Conservation (phyloP, 768 basidiomycete species). For the Mycena filopes region DNA sequence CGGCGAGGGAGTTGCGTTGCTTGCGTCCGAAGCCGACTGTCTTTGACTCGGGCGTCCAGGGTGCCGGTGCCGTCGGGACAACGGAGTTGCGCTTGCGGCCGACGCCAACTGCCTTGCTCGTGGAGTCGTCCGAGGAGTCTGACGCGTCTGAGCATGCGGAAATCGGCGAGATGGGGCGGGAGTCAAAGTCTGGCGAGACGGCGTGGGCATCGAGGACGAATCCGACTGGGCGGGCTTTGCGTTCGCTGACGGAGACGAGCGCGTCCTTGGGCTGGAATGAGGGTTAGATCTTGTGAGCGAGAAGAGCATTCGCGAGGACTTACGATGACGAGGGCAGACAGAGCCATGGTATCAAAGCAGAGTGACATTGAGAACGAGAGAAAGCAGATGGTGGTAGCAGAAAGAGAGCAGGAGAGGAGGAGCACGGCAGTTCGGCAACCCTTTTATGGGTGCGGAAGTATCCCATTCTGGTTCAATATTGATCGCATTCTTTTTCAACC, state of each 20-base stretch:
- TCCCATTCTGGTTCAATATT: too few species aligned
- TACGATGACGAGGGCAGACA: conserved; percentile 11
- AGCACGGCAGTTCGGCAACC: not conserved
- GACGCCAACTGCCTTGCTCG: conserved; percentile 11
- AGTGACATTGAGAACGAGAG: not conserved
- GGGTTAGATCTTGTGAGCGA: not conserved
- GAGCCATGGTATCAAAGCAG: not conserved
- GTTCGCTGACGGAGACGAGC: conserved; percentile 1
- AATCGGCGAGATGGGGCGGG: conserved; percentile 22
- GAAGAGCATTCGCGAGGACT: not conserved
- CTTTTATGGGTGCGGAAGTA: not conserved
- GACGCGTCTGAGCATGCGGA: conserved; percentile 20
- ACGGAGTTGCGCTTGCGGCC: conserved; percentile 15
- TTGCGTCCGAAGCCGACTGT: conserved; percentile 31
- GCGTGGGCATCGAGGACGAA: conserved; percentile 13
- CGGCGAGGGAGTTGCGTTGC: conserved; percentile 20
- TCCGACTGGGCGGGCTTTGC: conserved; percentile 15
- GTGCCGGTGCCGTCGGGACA: conserved; percentile 1
- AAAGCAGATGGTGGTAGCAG: conserved; percentile 26
- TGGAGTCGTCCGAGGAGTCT: conserved; percentile 13
- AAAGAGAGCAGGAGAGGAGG: conserved; percentile 4
- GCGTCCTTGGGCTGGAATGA: not conserved
- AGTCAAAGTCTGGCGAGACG: conserved; percentile 29
- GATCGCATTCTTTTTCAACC: not conserved
- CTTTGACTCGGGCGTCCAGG: conserved; percentile 17